Evolutionary conservation across 495 filamentous ascomycete genomes (phyloP).

Genomic region (Penicillium mononematosum): DNA sequence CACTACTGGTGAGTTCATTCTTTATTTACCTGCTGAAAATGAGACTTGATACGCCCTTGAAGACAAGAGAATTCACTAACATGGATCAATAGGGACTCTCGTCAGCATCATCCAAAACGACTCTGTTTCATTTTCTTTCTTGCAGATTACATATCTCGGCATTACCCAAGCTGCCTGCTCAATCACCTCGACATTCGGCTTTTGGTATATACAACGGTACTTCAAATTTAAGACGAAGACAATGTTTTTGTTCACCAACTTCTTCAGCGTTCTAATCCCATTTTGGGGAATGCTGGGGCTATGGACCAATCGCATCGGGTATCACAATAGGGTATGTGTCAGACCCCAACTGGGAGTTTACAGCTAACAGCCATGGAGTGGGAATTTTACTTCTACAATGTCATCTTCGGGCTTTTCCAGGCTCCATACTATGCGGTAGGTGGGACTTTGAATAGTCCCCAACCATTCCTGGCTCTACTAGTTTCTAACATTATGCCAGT

Average conservation of each 20-base stretch:
- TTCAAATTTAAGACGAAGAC: constrained; percentile 48
- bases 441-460: neutral
- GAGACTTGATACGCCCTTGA: neutral
- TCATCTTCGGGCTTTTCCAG: constrained; percentile 50
- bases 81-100: constrained; percentile 34
- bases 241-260: constrained; percentile 52
- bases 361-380: constrained; percentile 28
- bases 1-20: constrained; percentile 40
- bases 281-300: constrained; percentile 54
- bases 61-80: constrained; percentile 4
- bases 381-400: constrained; percentile 54
- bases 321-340: constrained; percentile 42
- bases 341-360: neutral
- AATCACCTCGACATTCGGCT: constrained; percentile 47
- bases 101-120: constrained; percentile 50
- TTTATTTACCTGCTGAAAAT: neutral
- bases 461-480: neutral
- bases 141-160: constrained; percentile 50
- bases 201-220: constrained; percentile 52
- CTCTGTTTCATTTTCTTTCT: constrained; percentile 46
- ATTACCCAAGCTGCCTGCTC: constrained; percentile 47
- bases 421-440: constrained; percentile 51
- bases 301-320: constrained; percentile 47
- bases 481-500: constrained; percentile 22
- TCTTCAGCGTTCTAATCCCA: constrained; percentile 49